Evolutionary conservation across 441 rosid species (phyloP).

Genomic region (Daphne laureola): DNA sequence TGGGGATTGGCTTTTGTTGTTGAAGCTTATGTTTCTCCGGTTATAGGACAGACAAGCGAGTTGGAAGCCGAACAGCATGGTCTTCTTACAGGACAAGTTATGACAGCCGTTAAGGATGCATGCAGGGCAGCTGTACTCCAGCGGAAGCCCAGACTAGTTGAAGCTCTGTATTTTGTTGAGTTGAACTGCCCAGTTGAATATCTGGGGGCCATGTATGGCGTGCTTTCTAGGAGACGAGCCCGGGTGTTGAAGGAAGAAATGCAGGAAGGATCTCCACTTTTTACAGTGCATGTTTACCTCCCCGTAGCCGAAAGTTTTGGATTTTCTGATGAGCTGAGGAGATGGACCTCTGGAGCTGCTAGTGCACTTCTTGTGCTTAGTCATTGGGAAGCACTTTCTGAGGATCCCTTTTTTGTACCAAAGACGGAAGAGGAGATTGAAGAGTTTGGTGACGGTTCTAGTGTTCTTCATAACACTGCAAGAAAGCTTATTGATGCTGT

Average conservation of each 20-base stretch:
- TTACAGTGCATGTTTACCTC: slow-evolving; percentile 74
- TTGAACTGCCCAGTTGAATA: slow-evolving; percentile 67
- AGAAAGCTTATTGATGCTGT: slow-evolving; percentile 85
- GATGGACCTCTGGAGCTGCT: slow-evolving; percentile 82
- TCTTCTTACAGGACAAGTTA: slow-evolving; percentile 75
- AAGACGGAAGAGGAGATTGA: slow-evolving; percentile 89
- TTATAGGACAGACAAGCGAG: slow-evolving; percentile 29
- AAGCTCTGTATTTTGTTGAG: slow-evolving; percentile 95
- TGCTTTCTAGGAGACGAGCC: slow-evolving; percentile 75
- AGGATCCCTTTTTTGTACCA: slow-evolving; percentile 91
- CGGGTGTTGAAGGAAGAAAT: slow-evolving; percentile 81
- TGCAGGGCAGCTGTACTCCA: slow-evolving; percentile 75
- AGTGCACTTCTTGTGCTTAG: slow-evolving; percentile 89
- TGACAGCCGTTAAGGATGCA: slow-evolving; percentile 84
- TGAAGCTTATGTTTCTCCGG: slow-evolving; percentile 48
- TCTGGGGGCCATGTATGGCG: slow-evolving; percentile 79
- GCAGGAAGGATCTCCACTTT: slow-evolving; percentile 85
- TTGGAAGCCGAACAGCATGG: slow-evolving; percentile 51
- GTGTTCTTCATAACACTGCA: slow-evolving; percentile 79
- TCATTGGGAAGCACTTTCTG: slow-evolving; percentile 84
- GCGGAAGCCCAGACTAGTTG: slow-evolving; percentile 73
- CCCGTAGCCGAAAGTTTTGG: slow-evolving; percentile 90
- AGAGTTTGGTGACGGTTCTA: slow-evolving; percentile 91
- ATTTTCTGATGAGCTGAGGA: slow-evolving; percentile 80
- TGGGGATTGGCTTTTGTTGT: slow-evolving; percentile 87